Percentiles rank a stretch among this genome's conserved stretches.
Conservation (phyloP, 2,329 filamentous ascomycete genomes). For the Gnomoniopsis sp. region DNA sequence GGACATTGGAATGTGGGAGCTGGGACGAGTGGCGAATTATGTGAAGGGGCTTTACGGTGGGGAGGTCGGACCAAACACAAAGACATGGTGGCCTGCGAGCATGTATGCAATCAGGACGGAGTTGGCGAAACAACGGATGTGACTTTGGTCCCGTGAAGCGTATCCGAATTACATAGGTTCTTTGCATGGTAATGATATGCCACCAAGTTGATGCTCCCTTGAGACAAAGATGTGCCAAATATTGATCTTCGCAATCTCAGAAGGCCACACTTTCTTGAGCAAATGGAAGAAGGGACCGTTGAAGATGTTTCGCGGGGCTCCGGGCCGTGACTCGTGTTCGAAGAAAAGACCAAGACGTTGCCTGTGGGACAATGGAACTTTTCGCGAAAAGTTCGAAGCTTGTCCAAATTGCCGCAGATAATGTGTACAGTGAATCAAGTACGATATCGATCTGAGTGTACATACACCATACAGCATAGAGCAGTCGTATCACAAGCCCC, state of each 20-base stretch:
- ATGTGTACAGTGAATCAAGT: neutral
- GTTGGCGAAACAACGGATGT: neutral
- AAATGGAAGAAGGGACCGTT: too few species aligned
- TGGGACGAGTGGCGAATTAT: slow-evolving; percentile 24
- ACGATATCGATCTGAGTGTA: neutral
- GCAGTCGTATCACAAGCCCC: neutral
- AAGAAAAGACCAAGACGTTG: too few species aligned
- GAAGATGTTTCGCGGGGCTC: too few species aligned
- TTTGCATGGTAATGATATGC: too few species aligned
- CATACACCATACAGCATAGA: neutral
- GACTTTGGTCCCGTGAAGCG: neutral
- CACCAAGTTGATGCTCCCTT: too few species aligned
- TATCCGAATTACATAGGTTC: neutral
- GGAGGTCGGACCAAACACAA: slow-evolving; percentile 9
- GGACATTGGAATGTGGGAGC: slow-evolving; percentile 31
- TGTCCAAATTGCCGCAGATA: neutral
- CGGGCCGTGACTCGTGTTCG: too few species aligned
- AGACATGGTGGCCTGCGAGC: slow-evolving; percentile 34
- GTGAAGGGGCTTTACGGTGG: slow-evolving; percentile 14
- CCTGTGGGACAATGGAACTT: too few species aligned
- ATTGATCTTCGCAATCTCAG: too few species aligned
- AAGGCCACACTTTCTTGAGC: too few species aligned
- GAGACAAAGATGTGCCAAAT: too few species aligned
- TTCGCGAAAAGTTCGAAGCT: too few species aligned
- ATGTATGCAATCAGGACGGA: slow-evolving; percentile 26